Base-by-base conservation (phyloP, 106 monocot species). In the Phalaenopsis aphrodite region DNA sequence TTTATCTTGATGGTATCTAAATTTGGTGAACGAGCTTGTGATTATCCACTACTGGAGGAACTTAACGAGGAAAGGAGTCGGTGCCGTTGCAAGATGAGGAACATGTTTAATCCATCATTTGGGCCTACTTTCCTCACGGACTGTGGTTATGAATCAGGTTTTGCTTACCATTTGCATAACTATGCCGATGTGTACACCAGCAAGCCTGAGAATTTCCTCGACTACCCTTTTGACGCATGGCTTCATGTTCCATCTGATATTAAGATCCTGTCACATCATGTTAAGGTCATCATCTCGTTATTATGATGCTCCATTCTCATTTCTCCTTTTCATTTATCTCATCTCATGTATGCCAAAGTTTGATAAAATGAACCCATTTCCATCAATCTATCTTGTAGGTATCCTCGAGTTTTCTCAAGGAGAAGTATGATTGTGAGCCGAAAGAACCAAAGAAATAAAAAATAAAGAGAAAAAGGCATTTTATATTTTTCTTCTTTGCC, bases 201-300 rank as follows among this genome's bases (percentile, higher is more conserved):
- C 78, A 94, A 99, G 66, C 91, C 94, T 4, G 98, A 93, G 61
- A 99, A 99, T 78, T 94, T 99, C 79, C 18, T 94, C 79, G 49
- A 78, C 17, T 91, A 91, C 75, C 76, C 89, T 45, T 73, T 88
- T 5, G 90, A 99, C 57, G 85, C 94, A 52, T 99, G 98, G 98
- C 89, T 99, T 75, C 92, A 99, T 81, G 90, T 87, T n/a, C 98
- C 94, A 37, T 94, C 79, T 74, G 98, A 99, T 83, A 80, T 99
- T 75, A 99, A 99, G 49, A 99, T 99, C 79, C 94, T 99, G 98
- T 94, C 94, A 16, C 98, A 99, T 90, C 92, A 99, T 87, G 88
- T 94, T 21, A 99, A 94, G 91, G 98, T 99, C 79, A 78, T 17
- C 8, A 19, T 24, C 48, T 49, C 39, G 1, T 24, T 58, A 67